Conservation (phyloP, 441 rosid species). For the Metrosideros polymorpha region DNA sequence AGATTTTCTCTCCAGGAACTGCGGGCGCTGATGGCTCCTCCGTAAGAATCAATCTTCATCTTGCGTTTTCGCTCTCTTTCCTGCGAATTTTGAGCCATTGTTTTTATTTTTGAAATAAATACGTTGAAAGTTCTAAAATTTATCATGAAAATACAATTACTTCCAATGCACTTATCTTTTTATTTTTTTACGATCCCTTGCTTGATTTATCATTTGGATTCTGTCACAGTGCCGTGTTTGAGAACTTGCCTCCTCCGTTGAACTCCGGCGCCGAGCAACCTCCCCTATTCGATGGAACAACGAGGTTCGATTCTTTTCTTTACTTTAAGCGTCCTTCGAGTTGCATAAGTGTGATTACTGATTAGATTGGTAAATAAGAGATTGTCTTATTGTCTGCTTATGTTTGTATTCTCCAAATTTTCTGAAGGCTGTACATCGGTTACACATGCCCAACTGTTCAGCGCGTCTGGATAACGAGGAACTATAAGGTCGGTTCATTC, state of each 20-base stretch:
- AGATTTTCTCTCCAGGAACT: not conserved
- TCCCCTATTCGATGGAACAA: constrained; percentile 13
- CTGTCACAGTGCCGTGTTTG: not conserved
- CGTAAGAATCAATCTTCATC: not conserved
- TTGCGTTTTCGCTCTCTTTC: not conserved
- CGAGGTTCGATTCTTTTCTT: not conserved
- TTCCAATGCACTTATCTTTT: too few species aligned
- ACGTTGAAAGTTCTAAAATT: too few species aligned
- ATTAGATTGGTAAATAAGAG: not conserved
- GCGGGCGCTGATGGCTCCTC: not conserved
- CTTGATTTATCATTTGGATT: not conserved
- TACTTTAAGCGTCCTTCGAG: not conserved
- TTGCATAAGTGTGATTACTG: not conserved
- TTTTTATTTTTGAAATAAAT: not conserved
- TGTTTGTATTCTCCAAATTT: not conserved
- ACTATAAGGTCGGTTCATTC: not conserved
- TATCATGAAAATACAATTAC: too few species aligned
- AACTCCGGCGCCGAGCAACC: not conserved
- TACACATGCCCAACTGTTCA: constrained; percentile 5
- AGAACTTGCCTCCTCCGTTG: constrained; percentile 3
- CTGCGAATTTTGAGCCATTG: not conserved
- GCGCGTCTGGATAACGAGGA: constrained; percentile 2
- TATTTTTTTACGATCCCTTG: not conserved
- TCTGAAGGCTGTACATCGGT: constrained; percentile 4
- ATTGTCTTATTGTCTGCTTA: not conserved